Evolutionary conservation across 306 rosid genomes (phyloP), one percentile per base, ranked within the genome.

Genomic region (Acmispon strigosus): DNA sequence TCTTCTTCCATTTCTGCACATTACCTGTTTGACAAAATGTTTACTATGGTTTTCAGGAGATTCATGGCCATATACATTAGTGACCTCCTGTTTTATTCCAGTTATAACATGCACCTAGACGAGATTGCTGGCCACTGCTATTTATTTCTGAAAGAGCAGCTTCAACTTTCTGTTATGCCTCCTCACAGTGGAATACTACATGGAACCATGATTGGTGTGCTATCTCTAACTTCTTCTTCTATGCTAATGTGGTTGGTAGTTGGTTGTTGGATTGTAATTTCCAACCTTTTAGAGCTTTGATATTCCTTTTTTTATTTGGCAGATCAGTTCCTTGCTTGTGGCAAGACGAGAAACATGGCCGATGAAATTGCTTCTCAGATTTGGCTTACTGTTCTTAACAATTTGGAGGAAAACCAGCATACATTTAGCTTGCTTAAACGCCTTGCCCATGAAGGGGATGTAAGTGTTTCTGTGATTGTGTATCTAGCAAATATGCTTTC

Each of bases 311-410:
- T 16, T 18, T 1, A 53, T n/a, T 73, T 66, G 27, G 63, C 87
- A 91, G 96, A 92, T 82, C 92, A 92, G 80, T 87, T 89, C 58
- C 81, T 89, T 78, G 87, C 87, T 50, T 80, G 89, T 57, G 97
- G 97, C 1, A 89, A 92, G 78, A 80, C 96, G 2, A 77, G 85
- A 71, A 93, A 89, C 19, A 49, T 74, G 57, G 96, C 97, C 37
- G 82, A 89, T 73, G 85, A 89, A 48, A 85, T 84, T 77, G 88
- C 88, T 56, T 89, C 94, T 71, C 78, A 51, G 66, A 82, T 89
- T 37, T 92, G 97, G 97, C 62, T 92, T 13, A 89, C 90, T 54
- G 92, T 89, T 78, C 66, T 92, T 22, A 89, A 92, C 81, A 85
- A 80, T 74, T 74, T 89, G 73, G 92, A 92, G 75, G 90, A 86